Evolutionary conservation across 2,329 filamentous ascomycete genomes (phyloP), one percentile per base, ranked within the genome.

Genomic region (Ophiostoma sp.): DNA sequence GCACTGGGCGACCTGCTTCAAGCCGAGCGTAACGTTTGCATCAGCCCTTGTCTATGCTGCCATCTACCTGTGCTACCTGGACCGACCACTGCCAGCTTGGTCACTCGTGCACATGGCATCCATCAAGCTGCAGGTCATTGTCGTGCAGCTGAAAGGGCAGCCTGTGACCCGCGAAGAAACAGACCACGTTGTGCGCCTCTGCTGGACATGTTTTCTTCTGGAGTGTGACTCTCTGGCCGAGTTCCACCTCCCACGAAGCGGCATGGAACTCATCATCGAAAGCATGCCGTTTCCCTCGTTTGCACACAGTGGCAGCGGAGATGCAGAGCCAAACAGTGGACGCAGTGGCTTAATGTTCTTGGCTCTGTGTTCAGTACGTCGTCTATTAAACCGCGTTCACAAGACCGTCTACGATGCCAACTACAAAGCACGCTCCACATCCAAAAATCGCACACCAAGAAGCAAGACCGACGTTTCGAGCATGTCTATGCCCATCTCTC

Each of bases 191-290:
- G 77, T 75, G 0, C 76, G 78, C 9, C 68, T 79, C 22, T 77
- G 77, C 71, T 79, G 77, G 77, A 73, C 75, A 3, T 78, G 77
- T 52, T 78, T 78, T 45, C 72, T 78, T 3, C 75, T 79, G 17
- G 78, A 79, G 74, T 77, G 77, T 69, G 78, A 78, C 57, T 74
- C 76, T 19, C 70, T 78, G 5, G 76, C 78, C 5, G 76, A 78
- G 36, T 78, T 77, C 39, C 78, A 78, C 28, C 77, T 71, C 3
- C 77, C 75, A 7, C 72, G 78, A 59, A 78, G 77, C 69, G 78
- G 78, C 15, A 78, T 78, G 48, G 78, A 78, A 59, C 72, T 78
- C 7, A 69, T 77, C 42, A 75, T 78, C 50, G 78, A 78, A 36
- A 72, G 76, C 2, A 78, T 78, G 76, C 75, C 74, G 3, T 78